Base-by-base conservation (phyloP, 2,329 filamentous ascomycete species). In the Septoria linicola region DNA sequence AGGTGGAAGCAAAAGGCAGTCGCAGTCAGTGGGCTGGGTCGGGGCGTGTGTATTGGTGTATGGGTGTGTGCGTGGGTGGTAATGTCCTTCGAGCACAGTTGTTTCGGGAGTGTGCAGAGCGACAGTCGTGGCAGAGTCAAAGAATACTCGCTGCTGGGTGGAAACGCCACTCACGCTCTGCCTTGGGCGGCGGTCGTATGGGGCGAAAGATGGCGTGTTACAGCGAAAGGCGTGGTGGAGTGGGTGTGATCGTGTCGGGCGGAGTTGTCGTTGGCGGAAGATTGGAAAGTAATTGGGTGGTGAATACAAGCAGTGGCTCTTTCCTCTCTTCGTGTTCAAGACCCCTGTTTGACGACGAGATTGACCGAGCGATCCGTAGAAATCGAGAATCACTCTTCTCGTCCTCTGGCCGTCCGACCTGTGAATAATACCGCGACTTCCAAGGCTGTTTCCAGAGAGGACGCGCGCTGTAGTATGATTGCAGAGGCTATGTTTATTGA, bases 1-100 rank as follows among this genome's bases (percentile, higher is more conserved):
- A 35, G 41, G 53, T 31, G 42, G 49, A 37, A 27, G 44, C 45
- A 32, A 23, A 32, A 19, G 23, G 49, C 31, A 40, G 49, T 19
- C 23, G 41, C 27, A 30, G 41, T 27, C 25, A 17, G 42, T 11
- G 14, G 41, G 30, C 23, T 30, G 20, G 21, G 37, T 47, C 42
- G 31, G 39, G 46, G 21, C 45, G 45, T 19, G 21, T 36, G 34
- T 8, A 36, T n/a, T 36, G 34, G 34, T 30, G 19, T 16, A 36
- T 17, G 34, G 34, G 34, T 16, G 34, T 10, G 35, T 10, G 35
- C 13, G 35, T 19, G 35, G 16, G 16, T 20, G 35, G 17, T 8
- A 19, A 21, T n/a, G 11, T 4, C 13, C 32, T n/a, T 35, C 32
- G 32, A n/a, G 27, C 13, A 13, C 23, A 5, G 23, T 5, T 10